Evolutionary conservation across 305 asterid genomes (phyloP), one percentile per base, ranked within the genome.

Genomic region (Andrographis paniculata): DNA sequence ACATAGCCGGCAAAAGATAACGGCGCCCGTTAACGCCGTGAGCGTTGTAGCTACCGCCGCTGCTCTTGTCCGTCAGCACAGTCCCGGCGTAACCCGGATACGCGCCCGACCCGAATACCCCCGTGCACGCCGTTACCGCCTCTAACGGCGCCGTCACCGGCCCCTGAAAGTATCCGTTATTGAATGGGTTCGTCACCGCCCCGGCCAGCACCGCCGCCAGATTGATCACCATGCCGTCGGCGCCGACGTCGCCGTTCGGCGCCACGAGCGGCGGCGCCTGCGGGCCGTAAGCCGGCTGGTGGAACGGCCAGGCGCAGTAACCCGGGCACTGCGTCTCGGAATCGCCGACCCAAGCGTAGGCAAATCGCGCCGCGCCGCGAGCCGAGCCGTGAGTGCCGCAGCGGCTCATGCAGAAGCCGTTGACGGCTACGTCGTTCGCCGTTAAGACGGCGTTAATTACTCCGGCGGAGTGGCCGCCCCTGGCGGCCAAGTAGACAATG

Each of bases 291-390:
- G 12, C 14, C 17, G 42, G 42, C 42, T 37, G 42, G 42, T 37
- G 42, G 42, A 37, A n/a, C n/a, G n/a, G n/a, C n/a, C n/a, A n/a
- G 0, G 33, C 96, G 55, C 96, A 87, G 73, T 70, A 79, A 0
- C 97, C 97, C 0, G 97, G 79, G 35, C 95, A 87, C 72, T 81
- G 88, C 0, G 67, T 70, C 58, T 64, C 97, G 54, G 97, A 65
- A 77, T 87, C 78, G 0, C 97, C 97, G 0, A 87, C 95, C 97
- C 97, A 87, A 1, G 94, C 97, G 58, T 80, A 84, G 0, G 88
- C 74, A 16, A 76, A 77, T 6, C 93, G 85, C 14, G 65, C 20
- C 52, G 69, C 16, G 0, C 87, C 85, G 0, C 73, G 74, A 10
- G 77, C 77, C 4, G 87, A 68, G 0, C 88, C 92, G 68, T 87